These are phyloP conservation scores for Zymoseptoria ardabiliae DNA, from an alignment of 2,329 filamentous ascomycete species.

Conservation along the genomic window DNA sequence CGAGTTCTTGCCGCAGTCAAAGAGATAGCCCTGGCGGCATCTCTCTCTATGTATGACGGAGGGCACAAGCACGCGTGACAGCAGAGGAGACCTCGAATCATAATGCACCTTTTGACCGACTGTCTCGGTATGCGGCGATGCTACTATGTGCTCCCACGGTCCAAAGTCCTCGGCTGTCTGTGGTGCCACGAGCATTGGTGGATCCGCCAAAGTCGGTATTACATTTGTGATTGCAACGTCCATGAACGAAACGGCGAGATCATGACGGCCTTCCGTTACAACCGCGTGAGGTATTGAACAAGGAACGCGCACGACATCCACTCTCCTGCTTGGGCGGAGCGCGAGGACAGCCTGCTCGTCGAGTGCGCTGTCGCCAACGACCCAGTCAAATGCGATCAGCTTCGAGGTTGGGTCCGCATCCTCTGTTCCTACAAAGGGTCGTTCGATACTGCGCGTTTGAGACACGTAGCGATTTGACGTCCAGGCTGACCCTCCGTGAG, in stretches of 20 bases:
- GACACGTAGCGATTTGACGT: slow-evolving; percentile 39
- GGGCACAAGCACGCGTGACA: slow-evolving; percentile 18
- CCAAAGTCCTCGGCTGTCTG: slow-evolving; percentile 22
- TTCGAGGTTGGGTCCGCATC: slow-evolving; percentile 40
- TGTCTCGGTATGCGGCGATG: slow-evolving; percentile 1
- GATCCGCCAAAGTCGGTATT: slow-evolving; percentile 7
- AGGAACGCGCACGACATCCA: slow-evolving; percentile 44
- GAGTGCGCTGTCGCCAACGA: slow-evolving; percentile 39
- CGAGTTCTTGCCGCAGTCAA: slow-evolving; percentile 58
- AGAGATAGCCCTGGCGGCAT: slow-evolving; percentile 49
- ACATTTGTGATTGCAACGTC: slow-evolving; percentile 19
- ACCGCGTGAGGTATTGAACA: slow-evolving; percentile 35
- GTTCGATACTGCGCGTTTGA: slow-evolving; percentile 34
- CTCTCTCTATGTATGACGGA: slow-evolving; percentile 42
- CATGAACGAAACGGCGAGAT: slow-evolving; percentile 28
- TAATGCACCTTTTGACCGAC: slow-evolving; percentile 9
- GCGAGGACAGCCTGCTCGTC: slow-evolving; percentile 47
- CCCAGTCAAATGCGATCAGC: slow-evolving; percentile 55
- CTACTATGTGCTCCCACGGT: slow-evolving; percentile 16
- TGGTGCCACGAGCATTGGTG: slow-evolving; percentile 10
- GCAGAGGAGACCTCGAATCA: slow-evolving; percentile 11
- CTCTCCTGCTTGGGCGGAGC: slow-evolving; percentile 44
- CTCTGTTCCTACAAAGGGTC: slow-evolving; percentile 41
- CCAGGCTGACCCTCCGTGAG: slow-evolving; percentile 32
- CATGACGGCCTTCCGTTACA: slow-evolving; percentile 36